Percentiles rank a stretch among this genome's conserved stretches.
These are phyloP conservation scores for Colletotrichum tanaceti DNA, from an alignment of 2,329 filamentous ascomycete species.

Conservation along the genomic window DNA sequence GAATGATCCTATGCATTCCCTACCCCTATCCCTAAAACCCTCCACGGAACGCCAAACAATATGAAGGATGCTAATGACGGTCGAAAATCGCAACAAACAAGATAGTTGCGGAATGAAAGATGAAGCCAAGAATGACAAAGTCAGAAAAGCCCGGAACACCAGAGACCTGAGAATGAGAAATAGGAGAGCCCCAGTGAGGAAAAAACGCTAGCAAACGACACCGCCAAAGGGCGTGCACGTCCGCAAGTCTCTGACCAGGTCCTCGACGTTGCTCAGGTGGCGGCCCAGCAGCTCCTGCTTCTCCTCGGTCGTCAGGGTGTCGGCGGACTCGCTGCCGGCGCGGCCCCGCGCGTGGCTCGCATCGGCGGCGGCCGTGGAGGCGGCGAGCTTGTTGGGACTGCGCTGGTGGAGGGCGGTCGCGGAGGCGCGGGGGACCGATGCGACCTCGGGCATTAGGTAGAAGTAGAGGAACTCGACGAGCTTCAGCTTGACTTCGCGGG, in stretches of 20 bases:
- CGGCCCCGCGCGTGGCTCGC: slow-evolving; percentile 48
- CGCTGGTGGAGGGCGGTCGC: slow-evolving; percentile 69
- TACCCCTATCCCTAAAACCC: slow-evolving; percentile 25
- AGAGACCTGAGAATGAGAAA: slow-evolving; percentile 2
- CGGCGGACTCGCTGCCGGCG: slow-evolving; percentile 52
- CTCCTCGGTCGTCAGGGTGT: slow-evolving; percentile 78
- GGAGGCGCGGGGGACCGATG: slow-evolving; percentile 64
- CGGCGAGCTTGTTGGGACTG: slow-evolving; percentile 74
- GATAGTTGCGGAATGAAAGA: slow-evolving; percentile 30
- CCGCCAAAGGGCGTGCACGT: slow-evolving; percentile 81
- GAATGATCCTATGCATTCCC: slow-evolving; percentile 16
- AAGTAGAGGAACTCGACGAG: slow-evolving; percentile 99
- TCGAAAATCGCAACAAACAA: neutral
- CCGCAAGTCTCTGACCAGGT: slow-evolving; percentile 84
- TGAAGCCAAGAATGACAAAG: neutral
- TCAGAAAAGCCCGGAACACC: slow-evolving; percentile 28
- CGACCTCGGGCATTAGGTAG: slow-evolving; percentile 94
- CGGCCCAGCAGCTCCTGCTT: slow-evolving; percentile 83
- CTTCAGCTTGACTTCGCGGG: slow-evolving; percentile 91
- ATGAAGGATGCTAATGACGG: slow-evolving; percentile 29
- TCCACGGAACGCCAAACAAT: slow-evolving; percentile 36
- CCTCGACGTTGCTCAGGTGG: slow-evolving; percentile 85
- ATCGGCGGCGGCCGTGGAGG: slow-evolving; percentile 46
- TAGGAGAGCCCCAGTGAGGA: slow-evolving; percentile 16
- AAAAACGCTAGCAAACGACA: slow-evolving; percentile 57